A percentile compares a stretch with the other conserved stretches of the same genome.
phyloP scores from a whole-genome alignment of 257 asterid species.

The Henckelia pumila region DNA sequence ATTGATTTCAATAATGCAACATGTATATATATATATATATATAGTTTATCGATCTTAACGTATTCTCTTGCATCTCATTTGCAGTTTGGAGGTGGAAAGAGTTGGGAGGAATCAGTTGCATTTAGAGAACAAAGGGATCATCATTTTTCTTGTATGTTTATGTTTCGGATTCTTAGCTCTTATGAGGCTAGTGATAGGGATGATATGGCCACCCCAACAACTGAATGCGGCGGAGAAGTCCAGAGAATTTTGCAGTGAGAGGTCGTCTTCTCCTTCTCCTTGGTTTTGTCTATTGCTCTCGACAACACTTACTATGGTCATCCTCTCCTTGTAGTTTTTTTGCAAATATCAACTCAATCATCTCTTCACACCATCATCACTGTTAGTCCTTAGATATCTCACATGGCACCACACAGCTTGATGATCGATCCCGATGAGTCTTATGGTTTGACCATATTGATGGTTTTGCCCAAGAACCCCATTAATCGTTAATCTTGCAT shows the following conservation, averaged over 20 bases:
- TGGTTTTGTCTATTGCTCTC: not conserved
- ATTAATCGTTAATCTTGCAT: not conserved
- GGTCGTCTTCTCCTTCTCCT: constrained; percentile 40
- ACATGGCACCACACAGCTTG: not conserved
- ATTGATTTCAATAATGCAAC: not conserved
- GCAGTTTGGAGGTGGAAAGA: constrained; percentile 70
- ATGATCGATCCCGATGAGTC: not conserved
- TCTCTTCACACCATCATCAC: not conserved
- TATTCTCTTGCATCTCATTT: constrained; percentile 5
- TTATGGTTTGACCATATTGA: not conserved
- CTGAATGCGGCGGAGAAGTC: constrained; percentile 31
- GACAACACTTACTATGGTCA: not conserved
- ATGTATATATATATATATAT: too few relatives aligned
- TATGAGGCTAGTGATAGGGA: constrained; percentile 44
- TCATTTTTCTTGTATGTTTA: constrained; percentile 59
- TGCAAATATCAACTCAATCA: not conserved
- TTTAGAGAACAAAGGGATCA: constrained; percentile 78
- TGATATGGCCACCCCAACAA: constrained; percentile 21
- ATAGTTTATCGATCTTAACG: not conserved
- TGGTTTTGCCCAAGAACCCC: not conserved
- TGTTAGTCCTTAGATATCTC: not conserved
- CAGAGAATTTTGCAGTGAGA: constrained; percentile 65
- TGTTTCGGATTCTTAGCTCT: constrained; percentile 53
- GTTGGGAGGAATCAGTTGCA: constrained; percentile 59
- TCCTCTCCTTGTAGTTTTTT: not conserved